Evolutionary conservation across 345 rosid species (phyloP).

Genomic region (Salix exigua): DNA sequence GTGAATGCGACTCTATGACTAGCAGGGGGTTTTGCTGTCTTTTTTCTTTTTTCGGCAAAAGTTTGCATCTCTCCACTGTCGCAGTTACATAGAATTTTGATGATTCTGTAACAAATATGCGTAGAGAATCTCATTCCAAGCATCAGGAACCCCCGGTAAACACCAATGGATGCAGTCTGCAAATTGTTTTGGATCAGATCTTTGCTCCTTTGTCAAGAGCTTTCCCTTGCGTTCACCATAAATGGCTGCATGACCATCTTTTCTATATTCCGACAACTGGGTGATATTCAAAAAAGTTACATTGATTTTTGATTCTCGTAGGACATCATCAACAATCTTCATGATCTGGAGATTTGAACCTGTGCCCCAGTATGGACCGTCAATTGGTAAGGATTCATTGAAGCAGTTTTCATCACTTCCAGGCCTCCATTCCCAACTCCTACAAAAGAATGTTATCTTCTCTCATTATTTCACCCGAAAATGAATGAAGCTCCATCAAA

Average conservation of each 20-base stretch:
- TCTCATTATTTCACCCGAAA: background rate
- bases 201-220: constrained; percentile 66
- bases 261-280: constrained; percentile 73
- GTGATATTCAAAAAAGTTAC: constrained; percentile 72
- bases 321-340: constrained; percentile 46
- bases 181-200: constrained; percentile 56
- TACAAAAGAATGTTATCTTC: constrained; percentile 14
- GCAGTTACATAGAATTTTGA: constrained; percentile 24
- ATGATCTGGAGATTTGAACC: constrained; percentile 78
- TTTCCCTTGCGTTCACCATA: constrained; percentile 82
- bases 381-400: constrained; percentile 63
- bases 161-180: constrained; percentile 97
- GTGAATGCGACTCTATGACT: background rate
- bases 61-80: background rate
- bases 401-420: constrained; percentile 76
- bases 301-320: constrained; percentile 41
- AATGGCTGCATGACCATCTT: constrained; percentile 76
- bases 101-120: constrained; percentile 59
- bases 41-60: background rate
- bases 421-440: constrained; percentile 97
- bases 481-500: background rate
- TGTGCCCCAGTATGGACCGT: constrained; percentile 73
- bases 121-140: constrained; percentile 82
- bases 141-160: constrained; percentile 88
- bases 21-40: background rate